phyloP scores from a whole-genome alignment of 352 stramenopile genomes.

The Globisporangium irregulare region DNA sequence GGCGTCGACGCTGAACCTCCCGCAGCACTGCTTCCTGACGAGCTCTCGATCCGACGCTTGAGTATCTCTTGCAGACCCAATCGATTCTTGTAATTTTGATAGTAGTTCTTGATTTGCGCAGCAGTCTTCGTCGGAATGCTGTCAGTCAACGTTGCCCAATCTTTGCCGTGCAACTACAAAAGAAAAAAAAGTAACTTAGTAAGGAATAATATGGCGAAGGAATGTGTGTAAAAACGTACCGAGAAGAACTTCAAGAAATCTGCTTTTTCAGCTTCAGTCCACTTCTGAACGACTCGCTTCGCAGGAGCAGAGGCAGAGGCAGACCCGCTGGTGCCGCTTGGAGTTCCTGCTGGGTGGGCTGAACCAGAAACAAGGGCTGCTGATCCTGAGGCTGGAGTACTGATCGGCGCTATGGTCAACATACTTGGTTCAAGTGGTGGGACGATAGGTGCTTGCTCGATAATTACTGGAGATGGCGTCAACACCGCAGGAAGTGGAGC shows the following conservation, averaged over 20 bases:
- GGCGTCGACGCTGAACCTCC: background rate
- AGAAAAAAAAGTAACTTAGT: slow-evolving; percentile 6
- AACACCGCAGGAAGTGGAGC: slow-evolving; percentile 1
- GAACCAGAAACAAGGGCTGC: background rate
- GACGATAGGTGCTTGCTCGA: slow-evolving; percentile 1
- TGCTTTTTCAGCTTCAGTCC: slow-evolving; percentile 86
- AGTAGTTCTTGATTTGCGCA: slow-evolving; percentile 92
- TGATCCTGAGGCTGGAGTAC: background rate
- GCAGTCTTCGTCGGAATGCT: slow-evolving; percentile 88
- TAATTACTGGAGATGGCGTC: background rate
- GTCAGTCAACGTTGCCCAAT: slow-evolving; percentile 84
- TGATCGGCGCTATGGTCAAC: background rate
- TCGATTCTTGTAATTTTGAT: slow-evolving; percentile 93
- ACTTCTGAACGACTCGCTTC: slow-evolving; percentile 89
- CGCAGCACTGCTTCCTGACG: slow-evolving; percentile 13
- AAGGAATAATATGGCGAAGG: slow-evolving; percentile 4
- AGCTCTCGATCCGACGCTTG: slow-evolving; percentile 69
- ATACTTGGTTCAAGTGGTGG: slow-evolving; percentile 3
- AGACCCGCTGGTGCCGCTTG: slow-evolving; percentile 1
- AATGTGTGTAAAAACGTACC: slow-evolving; percentile 30
- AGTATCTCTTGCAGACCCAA: slow-evolving; percentile 87
- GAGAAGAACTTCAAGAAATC: slow-evolving; percentile 88
- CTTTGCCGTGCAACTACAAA: slow-evolving; percentile 76
- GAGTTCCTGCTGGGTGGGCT: background rate
- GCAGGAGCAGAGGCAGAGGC: slow-evolving; percentile 26